Percentiles rank a stretch among this genome's conserved stretches.
These are phyloP conservation scores for Sclerotinia trifoliorum DNA, from an alignment of 2,329 filamentous ascomycete species.

Conservation along the genomic window DNA sequence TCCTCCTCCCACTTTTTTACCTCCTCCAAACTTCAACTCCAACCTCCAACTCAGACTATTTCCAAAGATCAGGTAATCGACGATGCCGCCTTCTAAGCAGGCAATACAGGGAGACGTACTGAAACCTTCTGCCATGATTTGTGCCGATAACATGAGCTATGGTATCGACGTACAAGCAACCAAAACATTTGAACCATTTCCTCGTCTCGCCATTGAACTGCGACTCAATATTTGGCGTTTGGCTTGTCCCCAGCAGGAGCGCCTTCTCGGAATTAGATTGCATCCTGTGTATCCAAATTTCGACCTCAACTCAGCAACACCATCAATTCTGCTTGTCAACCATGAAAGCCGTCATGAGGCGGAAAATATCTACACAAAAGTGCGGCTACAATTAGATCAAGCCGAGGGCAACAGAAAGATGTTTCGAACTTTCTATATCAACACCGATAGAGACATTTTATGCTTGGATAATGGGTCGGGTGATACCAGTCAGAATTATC, in stretches of 20 bases:
- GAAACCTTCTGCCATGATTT: not conserved
- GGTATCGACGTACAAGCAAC: not conserved
- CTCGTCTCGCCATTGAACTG: not conserved
- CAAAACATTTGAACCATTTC: not conserved
- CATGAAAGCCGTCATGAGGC: not conserved
- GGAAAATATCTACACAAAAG: not conserved
- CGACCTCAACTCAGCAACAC: no score
- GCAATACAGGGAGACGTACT: not conserved
- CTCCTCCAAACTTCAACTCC: not conserved
- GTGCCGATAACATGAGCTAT: not conserved
- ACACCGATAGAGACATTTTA: not conserved
- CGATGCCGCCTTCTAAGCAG: not conserved
- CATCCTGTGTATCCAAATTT: not conserved
- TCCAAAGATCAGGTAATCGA: not conserved
- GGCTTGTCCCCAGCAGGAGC: not conserved
- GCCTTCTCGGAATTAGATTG: not conserved
- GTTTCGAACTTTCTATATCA: not conserved
- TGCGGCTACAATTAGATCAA: not conserved
- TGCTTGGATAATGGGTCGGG: no score
- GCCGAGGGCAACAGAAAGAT: fast-evolving
- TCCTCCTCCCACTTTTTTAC: no score
- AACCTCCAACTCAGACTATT: not conserved
- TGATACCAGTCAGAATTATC: fast-evolving
- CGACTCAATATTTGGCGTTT: not conserved
- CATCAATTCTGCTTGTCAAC: not conserved